A percentile compares a stretch with the other conserved stretches of the same genome.
Conservation (phyloP, 2,329 filamentous ascomycete species). For the Metarhizium guizhouense region DNA sequence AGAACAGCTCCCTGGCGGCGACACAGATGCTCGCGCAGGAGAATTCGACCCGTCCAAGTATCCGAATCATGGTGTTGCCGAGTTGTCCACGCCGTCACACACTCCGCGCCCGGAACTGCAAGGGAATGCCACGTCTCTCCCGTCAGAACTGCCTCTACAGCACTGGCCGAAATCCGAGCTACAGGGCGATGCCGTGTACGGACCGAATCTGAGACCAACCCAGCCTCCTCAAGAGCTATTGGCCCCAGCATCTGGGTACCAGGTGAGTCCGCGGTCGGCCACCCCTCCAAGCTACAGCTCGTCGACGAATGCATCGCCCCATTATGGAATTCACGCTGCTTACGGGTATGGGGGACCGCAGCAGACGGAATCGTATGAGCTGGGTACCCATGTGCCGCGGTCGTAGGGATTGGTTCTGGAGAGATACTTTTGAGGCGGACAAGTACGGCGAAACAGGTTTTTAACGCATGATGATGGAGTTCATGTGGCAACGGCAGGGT, state of each 20-base stretch:
- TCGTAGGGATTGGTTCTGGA: background rate
- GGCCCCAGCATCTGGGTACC: slow-evolving; percentile 12
- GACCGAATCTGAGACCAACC: slow-evolving; percentile 9
- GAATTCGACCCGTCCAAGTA: slow-evolving; percentile 2
- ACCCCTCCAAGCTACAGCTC: slow-evolving; percentile 10
- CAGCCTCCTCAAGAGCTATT: slow-evolving; percentile 15
- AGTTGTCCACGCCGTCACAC: slow-evolving; percentile 15
- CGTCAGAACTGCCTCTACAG: slow-evolving; percentile 14
- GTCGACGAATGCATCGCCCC: slow-evolving; percentile 4
- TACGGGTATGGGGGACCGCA: slow-evolving; percentile 24
- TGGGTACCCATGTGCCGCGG: slow-evolving; percentile 14
- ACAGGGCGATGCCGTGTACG: slow-evolving; percentile 14
- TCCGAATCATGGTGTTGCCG: slow-evolving; percentile 9
- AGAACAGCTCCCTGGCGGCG: slow-evolving; percentile 12
- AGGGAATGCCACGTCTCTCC: slow-evolving; percentile 10
- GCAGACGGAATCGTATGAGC: slow-evolving; percentile 24
- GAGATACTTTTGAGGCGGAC: no score
- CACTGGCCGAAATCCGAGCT: slow-evolving; percentile 19
- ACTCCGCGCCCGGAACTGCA: slow-evolving; percentile 17
- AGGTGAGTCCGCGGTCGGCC: slow-evolving; percentile 8
- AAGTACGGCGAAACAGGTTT: no score
- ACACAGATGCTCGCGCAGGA: slow-evolving; percentile 5
- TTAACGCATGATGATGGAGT: no score
- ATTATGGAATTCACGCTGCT: slow-evolving; percentile 1
- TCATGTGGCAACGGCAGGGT: no score